These are phyloP conservation scores for Endothia cerciana DNA, from an alignment of 2,329 filamentous ascomycete species.

Conservation along the genomic window DNA sequence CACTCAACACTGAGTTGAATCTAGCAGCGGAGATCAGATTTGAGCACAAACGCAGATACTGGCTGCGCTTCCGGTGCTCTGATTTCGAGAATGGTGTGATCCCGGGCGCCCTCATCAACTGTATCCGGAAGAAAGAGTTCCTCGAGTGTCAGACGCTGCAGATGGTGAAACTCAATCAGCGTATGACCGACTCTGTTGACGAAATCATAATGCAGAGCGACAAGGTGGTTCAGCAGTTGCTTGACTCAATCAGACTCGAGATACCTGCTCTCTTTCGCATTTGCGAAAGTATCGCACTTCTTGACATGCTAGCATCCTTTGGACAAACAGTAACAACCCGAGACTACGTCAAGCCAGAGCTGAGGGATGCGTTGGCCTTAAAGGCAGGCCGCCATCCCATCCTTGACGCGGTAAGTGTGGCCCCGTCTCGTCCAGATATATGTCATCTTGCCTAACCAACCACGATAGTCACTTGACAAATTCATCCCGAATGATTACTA, in stretches of 20 bases:
- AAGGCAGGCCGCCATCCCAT: slow-evolving; percentile 71
- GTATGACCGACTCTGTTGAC: slow-evolving; percentile 78
- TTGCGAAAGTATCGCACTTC: slow-evolving; percentile 81
- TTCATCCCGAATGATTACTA: slow-evolving; percentile 93
- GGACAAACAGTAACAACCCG: slow-evolving; percentile 72
- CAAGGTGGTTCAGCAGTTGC: slow-evolving; percentile 70
- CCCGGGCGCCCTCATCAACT: slow-evolving; percentile 77
- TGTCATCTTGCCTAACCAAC: slow-evolving; percentile 73
- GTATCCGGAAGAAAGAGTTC: slow-evolving; percentile 69
- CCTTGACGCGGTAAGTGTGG: slow-evolving; percentile 59
- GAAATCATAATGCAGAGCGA: slow-evolving; percentile 87
- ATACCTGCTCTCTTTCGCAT: slow-evolving; percentile 78
- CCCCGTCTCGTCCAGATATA: slow-evolving; percentile 7
- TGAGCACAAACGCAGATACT: slow-evolving; percentile 79
- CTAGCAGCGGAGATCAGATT: slow-evolving; percentile 72
- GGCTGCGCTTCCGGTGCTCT: slow-evolving; percentile 65
- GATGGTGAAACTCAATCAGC: slow-evolving; percentile 78
- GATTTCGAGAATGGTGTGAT: slow-evolving; percentile 65
- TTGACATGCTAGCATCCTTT: slow-evolving; percentile 85
- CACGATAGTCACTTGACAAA: slow-evolving; percentile 50
- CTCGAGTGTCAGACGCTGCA: slow-evolving; percentile 88
- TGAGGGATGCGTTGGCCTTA: slow-evolving; percentile 67
- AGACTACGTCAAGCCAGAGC: slow-evolving; percentile 65
- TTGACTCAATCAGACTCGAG: slow-evolving; percentile 71
- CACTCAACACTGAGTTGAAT: slow-evolving; percentile 67